Percentiles rank a stretch among this genome's conserved stretches.
These are phyloP conservation scores for Aspergillus fructus DNA, from an alignment of 2,329 filamentous ascomycete species.

Conservation along the genomic window DNA sequence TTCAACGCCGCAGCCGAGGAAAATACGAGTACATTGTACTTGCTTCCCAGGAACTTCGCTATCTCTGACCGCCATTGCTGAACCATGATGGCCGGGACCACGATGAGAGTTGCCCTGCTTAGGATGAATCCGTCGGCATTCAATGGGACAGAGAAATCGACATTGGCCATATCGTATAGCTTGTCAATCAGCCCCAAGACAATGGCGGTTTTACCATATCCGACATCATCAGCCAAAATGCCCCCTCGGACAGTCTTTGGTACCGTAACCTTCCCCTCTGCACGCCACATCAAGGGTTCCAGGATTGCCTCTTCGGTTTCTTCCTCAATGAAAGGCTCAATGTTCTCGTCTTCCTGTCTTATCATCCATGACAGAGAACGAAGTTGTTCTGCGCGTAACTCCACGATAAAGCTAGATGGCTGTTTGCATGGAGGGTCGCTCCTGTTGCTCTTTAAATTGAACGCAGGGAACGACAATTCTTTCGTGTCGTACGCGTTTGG, in stretches of 20 bases:
- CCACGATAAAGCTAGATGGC: slow-evolving; percentile 35
- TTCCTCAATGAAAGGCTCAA: slow-evolving; percentile 48
- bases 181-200: slow-evolving; percentile 57
- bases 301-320: slow-evolving; percentile 59
- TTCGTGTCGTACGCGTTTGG: slow-evolving; percentile 43
- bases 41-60: slow-evolving; percentile 47
- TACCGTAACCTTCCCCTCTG: slow-evolving; percentile 50
- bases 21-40: slow-evolving; percentile 49
- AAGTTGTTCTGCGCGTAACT: slow-evolving; percentile 54
- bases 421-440: slow-evolving; percentile 31
- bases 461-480: slow-evolving; percentile 36
- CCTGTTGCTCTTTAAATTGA: slow-evolving; percentile 47
- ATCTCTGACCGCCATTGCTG: slow-evolving; percentile 61
- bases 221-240: slow-evolving; percentile 63
- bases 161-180: slow-evolving; percentile 32
- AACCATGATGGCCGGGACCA: slow-evolving; percentile 57
- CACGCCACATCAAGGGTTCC: slow-evolving; percentile 54
- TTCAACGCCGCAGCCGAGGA: slow-evolving; percentile 39
- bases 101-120: slow-evolving; percentile 58
- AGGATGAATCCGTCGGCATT: slow-evolving; percentile 35
- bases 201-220: slow-evolving; percentile 66
- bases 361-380: slow-evolving; percentile 62
- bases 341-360: slow-evolving; percentile 48
- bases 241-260: slow-evolving; percentile 53
- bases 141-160: slow-evolving; percentile 12